Evolutionary conservation across 331 rosid genomes (phyloP).

Genomic region (Malus hybrid): DNA sequence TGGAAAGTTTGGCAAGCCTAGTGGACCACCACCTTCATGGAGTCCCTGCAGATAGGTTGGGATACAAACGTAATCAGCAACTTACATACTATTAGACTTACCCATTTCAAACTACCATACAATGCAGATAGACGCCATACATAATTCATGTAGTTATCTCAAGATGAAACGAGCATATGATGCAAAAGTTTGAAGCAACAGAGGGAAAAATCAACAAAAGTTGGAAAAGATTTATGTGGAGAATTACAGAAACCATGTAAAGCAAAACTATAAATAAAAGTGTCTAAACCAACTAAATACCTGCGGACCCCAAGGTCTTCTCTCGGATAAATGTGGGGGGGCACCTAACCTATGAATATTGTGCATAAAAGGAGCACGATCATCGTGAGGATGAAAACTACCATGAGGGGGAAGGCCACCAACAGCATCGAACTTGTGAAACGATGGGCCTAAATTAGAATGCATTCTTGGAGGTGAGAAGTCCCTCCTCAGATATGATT

Average conservation of each 20-base stretch:
- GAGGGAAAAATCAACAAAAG: neutral
- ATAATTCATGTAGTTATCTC: neutral
- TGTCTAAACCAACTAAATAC: conserved; percentile 28
- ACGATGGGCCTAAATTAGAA: conserved; percentile 65
- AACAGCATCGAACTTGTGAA: conserved; percentile 47
- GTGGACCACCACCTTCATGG: conserved; percentile 60
- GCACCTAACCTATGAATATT: conserved; percentile 48
- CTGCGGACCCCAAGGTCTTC: conserved; percentile 91
- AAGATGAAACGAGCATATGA: neutral
- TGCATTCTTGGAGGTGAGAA: conserved; percentile 79
- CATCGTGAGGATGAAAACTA: conserved; percentile 58
- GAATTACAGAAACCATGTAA: neutral
- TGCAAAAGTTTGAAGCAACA: neutral
- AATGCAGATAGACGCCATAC: neutral
- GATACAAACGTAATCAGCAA: neutral
- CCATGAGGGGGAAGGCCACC: conserved; percentile 47
- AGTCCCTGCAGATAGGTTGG: conserved; percentile 46
- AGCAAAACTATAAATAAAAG: conserved; percentile 10
- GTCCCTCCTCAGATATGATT: conserved; percentile 62
- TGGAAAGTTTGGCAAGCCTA: conserved; percentile 67
- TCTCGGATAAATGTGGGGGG: conserved; percentile 57
- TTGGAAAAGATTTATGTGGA: no score
- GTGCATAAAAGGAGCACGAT: conserved; percentile 58
- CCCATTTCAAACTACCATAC: neutral
- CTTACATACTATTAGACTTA: neutral